A percentile compares a stretch with the other conserved stretches of the same genome.
These are phyloP conservation scores for Rhododendron kiyosumense DNA, from an alignment of 148 eudicot genomes.

Conservation along the genomic window DNA sequence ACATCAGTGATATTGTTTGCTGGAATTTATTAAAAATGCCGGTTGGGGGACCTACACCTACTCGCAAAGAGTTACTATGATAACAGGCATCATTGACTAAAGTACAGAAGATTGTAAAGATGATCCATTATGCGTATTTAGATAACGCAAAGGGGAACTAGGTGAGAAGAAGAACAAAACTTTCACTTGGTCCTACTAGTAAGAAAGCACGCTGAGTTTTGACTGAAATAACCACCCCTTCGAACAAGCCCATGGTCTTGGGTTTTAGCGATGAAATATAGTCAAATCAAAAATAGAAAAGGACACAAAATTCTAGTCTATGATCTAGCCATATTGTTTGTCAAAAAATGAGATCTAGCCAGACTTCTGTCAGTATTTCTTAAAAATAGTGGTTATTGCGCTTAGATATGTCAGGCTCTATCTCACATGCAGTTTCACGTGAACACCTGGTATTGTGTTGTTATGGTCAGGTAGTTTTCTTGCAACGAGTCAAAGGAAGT, in stretches of 20 bases:
- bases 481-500: conserved; percentile 56
- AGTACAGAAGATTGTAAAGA: not conserved
- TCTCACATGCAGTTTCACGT: not conserved
- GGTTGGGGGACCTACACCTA: not conserved
- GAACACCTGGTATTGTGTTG: conserved; percentile 8
- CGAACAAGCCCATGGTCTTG: not conserved
- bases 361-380: not conserved
- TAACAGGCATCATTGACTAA: not conserved
- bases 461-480: conserved; percentile 60
- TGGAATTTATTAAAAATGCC: not conserved
- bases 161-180: not conserved
- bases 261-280: not conserved
- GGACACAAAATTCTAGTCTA: not conserved
- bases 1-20: not conserved
- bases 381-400: not conserved
- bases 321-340: not conserved
- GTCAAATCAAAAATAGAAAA: not conserved
- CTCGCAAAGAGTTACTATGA: not conserved
- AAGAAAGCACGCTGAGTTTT: not conserved
- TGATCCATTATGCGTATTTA: not conserved
- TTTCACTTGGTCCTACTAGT: not conserved
- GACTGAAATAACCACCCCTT: not conserved
- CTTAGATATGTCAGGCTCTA: not conserved
- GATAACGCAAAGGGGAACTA: not conserved
- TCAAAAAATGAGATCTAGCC: not conserved